Evolutionary conservation across 306 rosid genomes (phyloP), one percentile per base, ranked within the genome.

Genomic region (Lathyrus sativus): DNA sequence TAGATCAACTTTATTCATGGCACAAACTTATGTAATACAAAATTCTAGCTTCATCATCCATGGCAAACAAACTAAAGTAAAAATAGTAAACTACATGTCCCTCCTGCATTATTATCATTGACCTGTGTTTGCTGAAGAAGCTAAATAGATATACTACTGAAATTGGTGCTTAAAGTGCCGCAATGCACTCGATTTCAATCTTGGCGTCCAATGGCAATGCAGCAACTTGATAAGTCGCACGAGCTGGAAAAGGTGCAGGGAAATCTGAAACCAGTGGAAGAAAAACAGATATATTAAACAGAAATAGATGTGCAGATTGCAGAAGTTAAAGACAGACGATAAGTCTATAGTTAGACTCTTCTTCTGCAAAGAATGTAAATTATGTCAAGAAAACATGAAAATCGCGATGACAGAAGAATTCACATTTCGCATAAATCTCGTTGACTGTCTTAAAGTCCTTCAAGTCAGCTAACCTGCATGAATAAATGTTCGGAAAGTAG

Each of bases 131-230:
- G 60, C 38, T 63, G 38, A 62, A 74, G 13, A 5, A 49, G 24
- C 55, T 15, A 49, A 0, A 49, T n/a, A 45, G 26, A 49, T 9
- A 50, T 19, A 18, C 29, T 51, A 51, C n/a, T 19, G 13, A 19
- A 51, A 57, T 14, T 24, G 58, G 60, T 18, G 46, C 58, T 83
- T 68, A 88, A 39, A 90, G 70, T 9, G 90, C 71, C 58, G 96
- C 98, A 39, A 92, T 85, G 80, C 96, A 90, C 84, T 92, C 98
- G 8, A 92, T 88, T 82, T 92, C 98, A 54, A 92, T 88, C 91
- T 86, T 92, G 17, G 96, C 96, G 60, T 86, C 90, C 83, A 90
- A 72, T 8, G 98, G 98, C 77, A 92, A 84, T 7, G 88, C 90
- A 2, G 96, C 96, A 54, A 90, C 98, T 77, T 90, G 91, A 78